A percentile compares a stretch with the other conserved stretches of the same genome.
phyloP scores from a whole-genome alignment of 192 early-diverging fungal species.

The Spinellus fusiger region DNA sequence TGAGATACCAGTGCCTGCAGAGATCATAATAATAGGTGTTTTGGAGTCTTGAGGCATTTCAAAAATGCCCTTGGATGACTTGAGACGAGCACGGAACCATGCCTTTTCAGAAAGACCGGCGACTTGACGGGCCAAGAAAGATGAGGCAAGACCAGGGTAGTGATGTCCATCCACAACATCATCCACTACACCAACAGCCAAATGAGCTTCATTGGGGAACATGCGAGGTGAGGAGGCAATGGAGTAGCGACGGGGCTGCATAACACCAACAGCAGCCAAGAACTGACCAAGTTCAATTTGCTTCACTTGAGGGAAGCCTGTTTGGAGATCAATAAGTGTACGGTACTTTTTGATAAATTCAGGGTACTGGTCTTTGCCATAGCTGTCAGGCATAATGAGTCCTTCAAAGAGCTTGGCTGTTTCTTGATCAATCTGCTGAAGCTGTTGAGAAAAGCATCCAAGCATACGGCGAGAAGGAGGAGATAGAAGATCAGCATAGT shows the following conservation, averaged over 20 bases:
- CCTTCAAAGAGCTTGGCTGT: constrained; percentile 23
- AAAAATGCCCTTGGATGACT: constrained; percentile 42
- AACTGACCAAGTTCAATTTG: constrained; percentile 33
- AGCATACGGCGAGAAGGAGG: constrained; percentile 35
- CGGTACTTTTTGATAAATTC: constrained; percentile 22
- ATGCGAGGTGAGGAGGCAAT: constrained; percentile 62
- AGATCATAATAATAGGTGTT: constrained; percentile 77
- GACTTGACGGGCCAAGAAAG: constrained; percentile 11
- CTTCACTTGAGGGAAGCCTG: constrained; percentile 25
- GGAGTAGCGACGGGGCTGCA: constrained; percentile 85
- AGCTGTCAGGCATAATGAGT: constrained; percentile 26
- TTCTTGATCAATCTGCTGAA: constrained; percentile 28
- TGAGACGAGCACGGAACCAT: constrained; percentile 11
- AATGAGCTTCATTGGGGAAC: constrained; percentile 21
- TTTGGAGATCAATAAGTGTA: constrained; percentile 24
- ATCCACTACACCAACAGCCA: constrained; percentile 30
- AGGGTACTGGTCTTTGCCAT: constrained; percentile 24
- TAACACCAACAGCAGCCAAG: constrained; percentile 31
- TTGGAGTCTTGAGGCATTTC: constrained; percentile 48
- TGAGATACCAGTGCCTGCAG: constrained; percentile 89
- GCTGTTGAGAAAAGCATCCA: constrained; percentile 27
- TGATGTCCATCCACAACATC: constrained; percentile 14
- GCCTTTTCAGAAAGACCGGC: constrained; percentile 20
- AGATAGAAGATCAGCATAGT: constrained; percentile 41
- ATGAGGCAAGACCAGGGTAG: constrained; percentile 29